A percentile compares a stretch with the other conserved stretches of the same genome.
phyloP scores from a whole-genome alignment of 148 eudicot genomes.

The Beta vulgaris region DNA sequence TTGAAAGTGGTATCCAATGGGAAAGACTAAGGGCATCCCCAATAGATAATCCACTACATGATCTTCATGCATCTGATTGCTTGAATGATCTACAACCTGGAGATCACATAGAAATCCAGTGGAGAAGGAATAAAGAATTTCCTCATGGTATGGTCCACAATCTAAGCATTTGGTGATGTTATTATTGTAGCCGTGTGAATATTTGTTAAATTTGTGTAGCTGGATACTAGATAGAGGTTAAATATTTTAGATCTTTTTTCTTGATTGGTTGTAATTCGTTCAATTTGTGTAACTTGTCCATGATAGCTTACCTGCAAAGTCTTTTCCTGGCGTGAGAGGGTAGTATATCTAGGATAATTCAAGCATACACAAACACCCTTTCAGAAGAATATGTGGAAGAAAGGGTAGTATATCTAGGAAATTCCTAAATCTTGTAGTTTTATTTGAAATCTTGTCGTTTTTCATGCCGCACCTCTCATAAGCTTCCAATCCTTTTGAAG shows the following conservation, averaged over 20 bases:
- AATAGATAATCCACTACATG: conserved; percentile 65
- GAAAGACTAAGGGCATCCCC: conserved; percentile 80
- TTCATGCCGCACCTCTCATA: too few species aligned
- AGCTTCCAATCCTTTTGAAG: too few species aligned
- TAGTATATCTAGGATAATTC: background rate
- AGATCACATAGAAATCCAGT: conserved; percentile 92
- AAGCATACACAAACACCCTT: too few species aligned
- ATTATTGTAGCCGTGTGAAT: conserved; percentile 2
- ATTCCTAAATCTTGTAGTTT: too few species aligned
- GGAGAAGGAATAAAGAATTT: conserved; percentile 92
- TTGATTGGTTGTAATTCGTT: background rate
- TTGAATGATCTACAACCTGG: conserved; percentile 71
- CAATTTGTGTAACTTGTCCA: background rate
- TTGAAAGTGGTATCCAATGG: conserved; percentile 73
- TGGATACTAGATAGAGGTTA: conserved; percentile 9
- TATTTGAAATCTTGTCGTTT: too few species aligned
- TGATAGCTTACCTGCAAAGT: background rate
- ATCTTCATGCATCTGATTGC: conserved; percentile 72
- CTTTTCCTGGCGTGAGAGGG: background rate
- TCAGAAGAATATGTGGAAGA: too few species aligned
- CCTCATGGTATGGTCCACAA: conserved; percentile 68
- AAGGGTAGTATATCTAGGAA: too few species aligned
- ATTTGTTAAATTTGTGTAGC: conserved; percentile 10
- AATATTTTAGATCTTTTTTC: background rate
- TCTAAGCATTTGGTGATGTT: background rate